Evolutionary conservation across 371 early-diverging fungal species (phyloP), one percentile per base, ranked within the genome.

Genomic region (Zopfochytrium polystomum): DNA sequence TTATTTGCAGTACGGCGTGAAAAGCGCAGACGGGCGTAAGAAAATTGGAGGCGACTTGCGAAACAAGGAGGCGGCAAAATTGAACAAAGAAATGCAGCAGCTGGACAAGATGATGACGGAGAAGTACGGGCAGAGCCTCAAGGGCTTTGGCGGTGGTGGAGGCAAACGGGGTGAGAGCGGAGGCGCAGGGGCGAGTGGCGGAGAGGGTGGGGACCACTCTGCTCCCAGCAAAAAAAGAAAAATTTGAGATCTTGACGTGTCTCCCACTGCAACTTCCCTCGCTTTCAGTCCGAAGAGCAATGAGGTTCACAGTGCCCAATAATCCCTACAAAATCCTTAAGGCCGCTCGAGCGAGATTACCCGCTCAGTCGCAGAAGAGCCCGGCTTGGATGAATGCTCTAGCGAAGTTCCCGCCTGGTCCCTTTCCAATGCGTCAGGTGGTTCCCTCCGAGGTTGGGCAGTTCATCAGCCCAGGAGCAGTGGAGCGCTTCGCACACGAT

Each of bases 1-100:
- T n/a, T n/a, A n/a, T n/a, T n/a, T n/a, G n/a, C 86, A 86, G 63
- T 88, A 80, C 67, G 90, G 89, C 27, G 85, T 90, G 20, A 90
- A 90, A 67, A 68, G 82, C 62, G 74, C 80, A n/a, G 90, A 89
- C 45, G 87, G 89, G 26, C 78, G 85, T 18, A 74, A 82, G 62
- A 72, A 75, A 52, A 79, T 80, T 56, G 77, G 54, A 6, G 57
- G 44, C 22, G 58, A 56, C n/a, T 43, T 42, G 3, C 29, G 46
- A 7, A 31, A 48, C 18, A 52, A 58, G 23, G 65, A 65, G 34
- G 61, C 52, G 11, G 57, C 55, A 23, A 70, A 70, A 60, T 45
- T 72, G n/a, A 72, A 75, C 46, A 59, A 59, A 42, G 75, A 75
- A 34, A 48, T 71, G 51, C 65, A 75, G 63, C 63, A 69, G 66